A percentile compares a stretch with the other conserved stretches of the same genome.
These are phyloP conservation scores for Tagetes erecta DNA, from an alignment of 129 eudicot genomes.

Conservation along the genomic window DNA sequence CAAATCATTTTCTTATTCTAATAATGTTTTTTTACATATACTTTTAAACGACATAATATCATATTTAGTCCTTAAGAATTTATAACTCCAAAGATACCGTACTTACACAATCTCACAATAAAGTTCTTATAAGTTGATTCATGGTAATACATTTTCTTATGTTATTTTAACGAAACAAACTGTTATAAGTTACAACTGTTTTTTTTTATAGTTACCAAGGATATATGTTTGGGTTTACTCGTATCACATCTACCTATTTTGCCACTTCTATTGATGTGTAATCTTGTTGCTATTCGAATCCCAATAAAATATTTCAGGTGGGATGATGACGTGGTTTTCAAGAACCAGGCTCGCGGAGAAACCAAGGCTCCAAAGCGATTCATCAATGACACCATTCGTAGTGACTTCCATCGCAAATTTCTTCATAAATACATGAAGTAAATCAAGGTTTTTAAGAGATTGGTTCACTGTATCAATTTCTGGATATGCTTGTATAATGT, in stretches of 20 bases:
- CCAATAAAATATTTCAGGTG: conserved; percentile 33
- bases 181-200: background rate
- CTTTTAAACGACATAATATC: background rate
- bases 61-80: background rate
- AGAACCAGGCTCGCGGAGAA: conserved; percentile 50
- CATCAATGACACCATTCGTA: conserved; percentile 51
- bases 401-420: conserved; percentile 47
- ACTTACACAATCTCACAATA: background rate
- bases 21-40: background rate
- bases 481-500: conserved; percentile 21
- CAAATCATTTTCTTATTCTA: background rate
- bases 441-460: background rate
- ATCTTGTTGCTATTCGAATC: background rate
- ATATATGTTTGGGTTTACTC: background rate
- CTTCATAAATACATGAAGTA: conserved; percentile 50
- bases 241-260: background rate
- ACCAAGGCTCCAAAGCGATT: conserved; percentile 42
- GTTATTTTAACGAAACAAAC: background rate
- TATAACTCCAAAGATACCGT: background rate
- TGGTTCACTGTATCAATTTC: background rate
- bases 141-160: background rate
- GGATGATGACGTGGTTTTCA: conserved; percentile 51
- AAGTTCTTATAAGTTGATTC: background rate
- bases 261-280: background rate
- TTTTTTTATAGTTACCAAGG: too few species aligned